A percentile compares a stretch with the other conserved stretches of the same genome.
Evolutionary conservation across 1,284 basidiomycete genomes (phyloP).

Genomic region (Cutaneotrichosporon curvatum): DNA sequence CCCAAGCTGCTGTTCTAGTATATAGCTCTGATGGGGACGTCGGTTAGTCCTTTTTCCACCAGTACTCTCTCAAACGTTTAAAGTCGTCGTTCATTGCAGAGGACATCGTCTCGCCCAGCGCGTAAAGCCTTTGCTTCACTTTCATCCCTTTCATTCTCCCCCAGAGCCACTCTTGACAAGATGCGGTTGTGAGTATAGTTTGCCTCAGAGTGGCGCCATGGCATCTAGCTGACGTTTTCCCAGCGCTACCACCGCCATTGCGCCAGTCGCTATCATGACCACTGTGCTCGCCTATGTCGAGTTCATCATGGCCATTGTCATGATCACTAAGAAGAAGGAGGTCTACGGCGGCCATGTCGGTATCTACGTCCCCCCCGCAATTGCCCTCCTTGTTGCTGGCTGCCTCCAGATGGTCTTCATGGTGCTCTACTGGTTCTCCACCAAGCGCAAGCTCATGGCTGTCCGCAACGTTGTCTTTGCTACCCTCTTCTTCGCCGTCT

Average conservation of each 20-base stretch:
- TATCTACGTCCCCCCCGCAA: constrained; percentile 23
- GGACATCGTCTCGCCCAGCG: too few relatives aligned
- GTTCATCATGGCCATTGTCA: constrained; percentile 27
- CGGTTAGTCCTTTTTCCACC: too few relatives aligned
- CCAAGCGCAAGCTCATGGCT: constrained; percentile 14
- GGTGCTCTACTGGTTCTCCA: constrained; percentile 13
- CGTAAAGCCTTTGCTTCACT: too few relatives aligned
- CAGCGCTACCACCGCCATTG: background rate
- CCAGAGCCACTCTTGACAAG: background rate
- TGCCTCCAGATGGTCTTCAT: constrained; percentile 21
- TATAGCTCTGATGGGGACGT: too few relatives aligned
- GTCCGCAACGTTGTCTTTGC: constrained; percentile 17
- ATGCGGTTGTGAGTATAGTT: constrained; percentile 3
- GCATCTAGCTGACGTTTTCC: background rate
- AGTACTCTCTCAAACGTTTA: too few relatives aligned
- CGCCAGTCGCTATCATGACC: constrained; percentile 2
- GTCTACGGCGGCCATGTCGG: constrained; percentile 6
- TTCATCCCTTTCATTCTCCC: background rate
- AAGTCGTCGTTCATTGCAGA: too few relatives aligned
- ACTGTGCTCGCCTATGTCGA: constrained; percentile 12
- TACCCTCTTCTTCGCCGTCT: constrained; percentile 21
- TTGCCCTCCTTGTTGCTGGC: constrained; percentile 23
- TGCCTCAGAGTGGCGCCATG: background rate
- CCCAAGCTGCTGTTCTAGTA: too few relatives aligned
- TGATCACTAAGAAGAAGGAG: constrained; percentile 18